phyloP scores from a whole-genome alignment of 164 flowering plant species.

The Echeveria elegans region DNA sequence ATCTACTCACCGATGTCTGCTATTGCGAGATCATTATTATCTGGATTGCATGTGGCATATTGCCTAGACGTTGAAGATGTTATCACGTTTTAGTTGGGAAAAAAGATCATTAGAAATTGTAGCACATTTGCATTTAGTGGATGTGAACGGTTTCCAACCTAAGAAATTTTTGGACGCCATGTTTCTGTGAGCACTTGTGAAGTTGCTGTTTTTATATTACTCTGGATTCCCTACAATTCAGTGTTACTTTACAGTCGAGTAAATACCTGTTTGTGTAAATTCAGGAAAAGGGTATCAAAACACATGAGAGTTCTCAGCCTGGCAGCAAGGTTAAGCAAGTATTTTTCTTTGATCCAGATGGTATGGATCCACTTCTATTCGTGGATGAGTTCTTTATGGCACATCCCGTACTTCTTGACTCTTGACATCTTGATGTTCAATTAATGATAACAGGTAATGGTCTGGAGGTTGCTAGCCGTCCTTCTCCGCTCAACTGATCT shows the following conservation, averaged over 20 bases:
- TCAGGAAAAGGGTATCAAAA: conserved; percentile 67
- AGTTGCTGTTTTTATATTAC: too few species aligned
- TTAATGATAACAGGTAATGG: conserved; percentile 56
- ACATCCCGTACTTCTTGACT: not conserved
- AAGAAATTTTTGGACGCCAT: not conserved
- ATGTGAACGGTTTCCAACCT: not conserved
- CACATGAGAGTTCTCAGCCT: conserved; percentile 55
- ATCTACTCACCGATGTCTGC: too few species aligned
- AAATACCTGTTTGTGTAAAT: conserved; percentile 5
- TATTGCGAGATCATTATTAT: too few species aligned
- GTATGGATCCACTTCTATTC: conserved; percentile 26
- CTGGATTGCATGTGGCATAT: too few species aligned
- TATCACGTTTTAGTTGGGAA: too few species aligned
- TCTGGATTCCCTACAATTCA: not conserved
- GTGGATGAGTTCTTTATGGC: not conserved
- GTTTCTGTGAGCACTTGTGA: not conserved
- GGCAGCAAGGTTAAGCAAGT: conserved; percentile 70
- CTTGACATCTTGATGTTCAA: not conserved
- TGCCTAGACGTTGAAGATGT: too few species aligned
- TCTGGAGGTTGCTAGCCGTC: conserved; percentile 49
- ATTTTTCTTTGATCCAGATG: conserved; percentile 96
- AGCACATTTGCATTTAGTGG: not conserved
- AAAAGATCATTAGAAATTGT: too few species aligned
- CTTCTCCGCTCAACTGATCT: not conserved
- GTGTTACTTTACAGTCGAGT: too few species aligned